Conservation (phyloP, 306 rosid genomes). For the Datisca glomerata region DNA sequence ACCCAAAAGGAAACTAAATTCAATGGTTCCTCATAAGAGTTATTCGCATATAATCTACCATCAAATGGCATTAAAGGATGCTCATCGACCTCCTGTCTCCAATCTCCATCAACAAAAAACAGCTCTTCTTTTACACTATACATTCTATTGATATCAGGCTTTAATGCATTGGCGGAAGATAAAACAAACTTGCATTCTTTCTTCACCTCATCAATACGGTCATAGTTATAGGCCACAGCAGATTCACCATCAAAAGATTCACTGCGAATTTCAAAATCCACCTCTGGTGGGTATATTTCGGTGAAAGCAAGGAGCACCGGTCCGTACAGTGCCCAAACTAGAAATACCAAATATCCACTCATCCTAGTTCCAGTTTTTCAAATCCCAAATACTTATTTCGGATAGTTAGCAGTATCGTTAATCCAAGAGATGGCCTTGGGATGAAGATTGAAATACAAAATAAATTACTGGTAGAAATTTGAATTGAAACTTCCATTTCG, state of each 20-base stretch:
- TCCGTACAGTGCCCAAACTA: background rate
- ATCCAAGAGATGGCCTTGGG: background rate
- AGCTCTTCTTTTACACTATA: conserved; percentile 43
- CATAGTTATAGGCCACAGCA: conserved; percentile 33
- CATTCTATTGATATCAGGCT: conserved; percentile 25
- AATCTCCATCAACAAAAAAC: conserved; percentile 66
- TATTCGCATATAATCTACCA: conserved; percentile 9
- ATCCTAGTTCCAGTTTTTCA: background rate
- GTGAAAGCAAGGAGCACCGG: background rate
- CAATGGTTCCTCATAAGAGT: conserved; percentile 13
- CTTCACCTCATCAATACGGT: conserved; percentile 54
- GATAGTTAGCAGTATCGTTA: background rate
- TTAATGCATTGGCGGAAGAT: conserved; percentile 58
- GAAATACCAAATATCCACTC: background rate
- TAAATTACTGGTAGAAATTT: background rate
- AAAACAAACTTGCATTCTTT: conserved; percentile 52
- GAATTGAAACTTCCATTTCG: background rate
- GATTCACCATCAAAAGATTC: background rate
- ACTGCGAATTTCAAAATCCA: background rate
- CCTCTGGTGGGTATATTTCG: background rate
- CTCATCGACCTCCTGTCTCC: conserved; percentile 54
- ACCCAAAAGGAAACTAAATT: conserved; percentile 68
- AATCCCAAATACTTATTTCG: background rate
- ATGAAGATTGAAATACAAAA: background rate
- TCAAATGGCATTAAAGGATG: conserved; percentile 70